phyloP scores from a whole-genome alignment of 1,284 basidiomycete species.

The Ganoderma resinaceum region DNA sequence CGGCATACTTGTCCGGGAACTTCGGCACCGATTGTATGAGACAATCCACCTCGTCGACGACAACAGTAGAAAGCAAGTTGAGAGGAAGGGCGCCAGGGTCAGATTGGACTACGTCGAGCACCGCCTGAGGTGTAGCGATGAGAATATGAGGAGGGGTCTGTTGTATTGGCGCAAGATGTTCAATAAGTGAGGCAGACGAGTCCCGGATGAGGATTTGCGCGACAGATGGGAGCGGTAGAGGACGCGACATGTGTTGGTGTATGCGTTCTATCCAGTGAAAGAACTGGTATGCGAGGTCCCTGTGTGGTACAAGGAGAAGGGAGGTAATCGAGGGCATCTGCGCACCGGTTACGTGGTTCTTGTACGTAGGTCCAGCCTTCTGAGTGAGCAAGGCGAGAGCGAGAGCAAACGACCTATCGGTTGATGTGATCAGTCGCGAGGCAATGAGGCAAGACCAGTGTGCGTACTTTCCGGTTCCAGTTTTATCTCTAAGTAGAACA shows the following conservation, averaged over 20 bases:
- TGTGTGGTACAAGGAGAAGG: constrained; percentile 76
- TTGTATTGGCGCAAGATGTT: constrained; percentile 48
- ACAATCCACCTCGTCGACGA: constrained; percentile 80
- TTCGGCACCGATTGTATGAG: constrained; percentile 56
- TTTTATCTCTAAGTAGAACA: constrained; percentile 70
- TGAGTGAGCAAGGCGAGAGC: constrained; percentile 70
- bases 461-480: constrained; percentile 80
- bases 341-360: not conserved
- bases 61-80: constrained; percentile 57
- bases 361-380: constrained; percentile 47
- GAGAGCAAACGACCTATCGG: constrained; percentile 70
- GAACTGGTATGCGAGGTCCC: constrained; percentile 75
- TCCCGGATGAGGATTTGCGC: constrained; percentile 71
- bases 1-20: constrained; percentile 45
- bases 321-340: constrained; percentile 37
- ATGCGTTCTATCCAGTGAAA: constrained; percentile 71
- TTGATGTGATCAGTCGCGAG: not conserved
- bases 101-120: constrained; percentile 59
- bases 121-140: constrained; percentile 73
- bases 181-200: constrained; percentile 37
- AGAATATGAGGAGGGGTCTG: constrained; percentile 66
- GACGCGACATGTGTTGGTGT: constrained; percentile 40
- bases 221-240: constrained; percentile 45
- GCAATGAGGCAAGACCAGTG: not conserved
- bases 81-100: constrained; percentile 54